These are phyloP conservation scores for Alternaria metachromatica DNA, from an alignment of 2,329 filamentous ascomycete genomes.

Conservation along the genomic window DNA sequence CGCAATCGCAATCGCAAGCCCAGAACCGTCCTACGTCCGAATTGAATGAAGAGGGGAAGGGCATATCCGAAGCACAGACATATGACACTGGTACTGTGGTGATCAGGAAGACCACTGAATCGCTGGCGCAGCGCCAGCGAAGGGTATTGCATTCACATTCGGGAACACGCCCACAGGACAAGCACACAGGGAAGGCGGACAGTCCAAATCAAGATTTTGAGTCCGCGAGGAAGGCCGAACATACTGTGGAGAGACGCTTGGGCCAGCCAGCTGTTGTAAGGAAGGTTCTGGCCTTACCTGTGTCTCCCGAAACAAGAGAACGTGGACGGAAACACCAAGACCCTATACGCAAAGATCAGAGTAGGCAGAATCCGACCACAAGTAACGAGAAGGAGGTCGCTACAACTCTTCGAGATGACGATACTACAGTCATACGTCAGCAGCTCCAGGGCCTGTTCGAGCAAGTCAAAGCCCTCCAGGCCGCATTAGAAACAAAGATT, in stretches of 20 bases:
- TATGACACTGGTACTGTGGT: not conserved
- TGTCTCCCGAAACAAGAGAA: not conserved
- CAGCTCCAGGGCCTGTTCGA: conserved; percentile 22
- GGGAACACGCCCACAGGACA: not conserved
- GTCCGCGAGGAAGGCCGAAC: not conserved
- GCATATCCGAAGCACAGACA: not conserved
- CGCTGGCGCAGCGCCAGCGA: not conserved
- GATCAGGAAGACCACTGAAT: not conserved
- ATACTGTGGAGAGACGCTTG: not conserved
- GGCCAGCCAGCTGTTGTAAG: not conserved
- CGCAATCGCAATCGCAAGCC: not conserved
- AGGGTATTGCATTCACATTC: not conserved
- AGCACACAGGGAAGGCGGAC: not conserved
- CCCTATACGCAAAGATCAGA: not conserved
- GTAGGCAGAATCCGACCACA: not conserved
- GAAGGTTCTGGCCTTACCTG: not conserved
- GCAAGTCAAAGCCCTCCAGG: conserved; percentile 21
- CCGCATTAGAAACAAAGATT: conserved; percentile 2
- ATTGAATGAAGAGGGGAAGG: not conserved
- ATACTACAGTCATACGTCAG: conserved; percentile 5
- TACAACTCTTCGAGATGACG: not conserved
- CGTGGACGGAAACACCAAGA: not conserved
- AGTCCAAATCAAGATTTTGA: not conserved
- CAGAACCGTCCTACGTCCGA: not conserved
- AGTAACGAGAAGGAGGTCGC: not conserved